Percentiles rank a stretch among this genome's conserved stretches.
phyloP scores from a whole-genome alignment of 192 early-diverging fungal genomes.

The Obelidium mucronatum region DNA sequence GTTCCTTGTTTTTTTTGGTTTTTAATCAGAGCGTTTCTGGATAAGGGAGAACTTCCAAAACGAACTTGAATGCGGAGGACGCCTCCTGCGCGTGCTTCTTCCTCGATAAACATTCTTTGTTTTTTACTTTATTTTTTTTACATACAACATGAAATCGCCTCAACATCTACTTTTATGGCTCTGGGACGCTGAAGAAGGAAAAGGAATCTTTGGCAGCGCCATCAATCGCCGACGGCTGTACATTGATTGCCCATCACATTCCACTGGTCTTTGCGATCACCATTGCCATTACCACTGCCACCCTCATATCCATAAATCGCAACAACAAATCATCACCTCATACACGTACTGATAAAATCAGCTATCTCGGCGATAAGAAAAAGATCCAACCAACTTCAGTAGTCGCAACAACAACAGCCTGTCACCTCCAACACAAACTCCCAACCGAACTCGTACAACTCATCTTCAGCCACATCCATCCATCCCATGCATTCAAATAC shows the following conservation, averaged over 20 bases:
- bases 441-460: constrained; percentile 2
- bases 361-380: neutral
- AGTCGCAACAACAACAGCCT: neutral
- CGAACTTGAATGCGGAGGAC: constrained; percentile 18
- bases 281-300: neutral
- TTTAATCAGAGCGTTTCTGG: neutral
- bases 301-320: neutral
- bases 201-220: too few species aligned
- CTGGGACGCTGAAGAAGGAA: too few species aligned
- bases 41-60: neutral
- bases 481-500: neutral
- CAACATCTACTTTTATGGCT: too few species aligned
- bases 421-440: neutral
- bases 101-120: constrained; percentile 27
- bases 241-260: too few species aligned
- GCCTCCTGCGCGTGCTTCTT: constrained; percentile 29
- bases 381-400: neutral
- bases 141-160: too few species aligned
- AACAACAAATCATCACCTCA: neutral
- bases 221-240: too few species aligned
- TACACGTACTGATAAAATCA: neutral
- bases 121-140: neutral
- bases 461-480: constrained; percentile 1
- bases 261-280: neutral
- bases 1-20: constrained; percentile 55